Evolutionary conservation across 2,329 filamentous ascomycete genomes (phyloP), one percentile per base, ranked within the genome.

Genomic region (Cordyceps sp.): DNA sequence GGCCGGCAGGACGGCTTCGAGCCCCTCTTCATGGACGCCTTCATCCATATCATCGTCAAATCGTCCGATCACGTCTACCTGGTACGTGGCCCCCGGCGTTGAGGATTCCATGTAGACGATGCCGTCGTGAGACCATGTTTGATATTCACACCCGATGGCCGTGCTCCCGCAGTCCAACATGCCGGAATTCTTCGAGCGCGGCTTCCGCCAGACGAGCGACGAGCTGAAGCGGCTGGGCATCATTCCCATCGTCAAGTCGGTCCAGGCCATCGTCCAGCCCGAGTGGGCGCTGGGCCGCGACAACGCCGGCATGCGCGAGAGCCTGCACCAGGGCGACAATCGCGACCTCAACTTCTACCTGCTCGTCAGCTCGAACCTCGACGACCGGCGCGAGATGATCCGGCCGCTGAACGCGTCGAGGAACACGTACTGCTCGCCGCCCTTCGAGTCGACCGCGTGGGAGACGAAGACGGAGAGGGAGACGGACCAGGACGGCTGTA

Each of bases 271-370:
- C 10, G 29, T 31, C n/a, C 20, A 31, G 4, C n/a, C 13, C 20
- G 29, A 23, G n/a, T 31, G 29, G 29, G 29, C 29, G 4, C 5
- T 14, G 4, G 29, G 29, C 7, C 8, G 8, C 4, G n/a, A 24
- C 21, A 31, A 24, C 17, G 6, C 29, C 8, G 20, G 14, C 17
- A 31, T 31, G 29, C 20, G 29, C 10, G 8, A 12, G 3, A 10
- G 14, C 3, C 17, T 31, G 7, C 22, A 31, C 20, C 4, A 16
- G 6, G 29, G 29, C 13, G 29, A 31, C 15, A 31, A 20, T 7
- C n/a, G 29, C 20, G 29, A 31, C 16, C 20, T 31, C 20, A 31
- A 31, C 29, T 12, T 31, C 10, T 31, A 31, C 20, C 12, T 31
- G 13, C 15, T 25, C 20, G 10, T 23, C 10, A 13, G 21, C 9